Percentiles rank a stretch among this genome's conserved stretches.
Evolutionary conservation across 2,329 filamentous ascomycete genomes (phyloP).

Genomic region (Trichoderma citrinoviride): DNA sequence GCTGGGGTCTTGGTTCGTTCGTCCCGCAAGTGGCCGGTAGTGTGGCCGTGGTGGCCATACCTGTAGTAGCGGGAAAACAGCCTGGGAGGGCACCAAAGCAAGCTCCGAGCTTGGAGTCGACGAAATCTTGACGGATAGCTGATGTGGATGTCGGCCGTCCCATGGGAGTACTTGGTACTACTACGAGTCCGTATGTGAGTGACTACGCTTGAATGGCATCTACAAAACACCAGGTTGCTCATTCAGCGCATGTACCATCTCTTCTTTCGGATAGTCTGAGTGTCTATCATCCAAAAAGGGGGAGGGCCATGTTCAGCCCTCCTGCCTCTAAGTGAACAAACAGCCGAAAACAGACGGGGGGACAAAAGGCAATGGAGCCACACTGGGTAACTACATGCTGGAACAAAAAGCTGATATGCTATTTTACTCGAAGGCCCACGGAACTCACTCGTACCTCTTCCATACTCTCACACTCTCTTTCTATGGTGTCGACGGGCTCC

Average conservation of each 20-base stretch:
- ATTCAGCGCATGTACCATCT: background rate
- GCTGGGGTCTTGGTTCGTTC: conserved; percentile 36
- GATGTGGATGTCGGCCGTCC: background rate
- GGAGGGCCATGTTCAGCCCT: background rate
- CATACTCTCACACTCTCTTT: background rate
- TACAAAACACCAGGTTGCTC: background rate
- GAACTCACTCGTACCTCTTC: background rate
- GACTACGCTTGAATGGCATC: background rate
- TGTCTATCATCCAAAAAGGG: background rate
- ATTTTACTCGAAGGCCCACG: background rate
- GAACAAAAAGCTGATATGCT: background rate
- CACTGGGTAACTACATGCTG: background rate
- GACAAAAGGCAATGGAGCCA: background rate
- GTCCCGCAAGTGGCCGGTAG: conserved; percentile 16
- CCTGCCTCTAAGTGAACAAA: background rate
- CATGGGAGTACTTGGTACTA: background rate
- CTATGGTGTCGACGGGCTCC: background rate
- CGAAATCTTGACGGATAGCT: conserved; percentile 5
- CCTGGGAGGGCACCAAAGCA: background rate
- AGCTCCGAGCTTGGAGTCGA: background rate
- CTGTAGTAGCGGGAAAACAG: background rate
- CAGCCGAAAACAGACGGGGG: no score
- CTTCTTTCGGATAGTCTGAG: background rate
- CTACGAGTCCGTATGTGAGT: background rate
- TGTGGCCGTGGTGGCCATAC: conserved; percentile 14